Evolutionary conservation across 2,329 filamentous ascomycete species (phyloP), one percentile per base, ranked within the genome.

Genomic region (Diaporthe aspalathi): DNA sequence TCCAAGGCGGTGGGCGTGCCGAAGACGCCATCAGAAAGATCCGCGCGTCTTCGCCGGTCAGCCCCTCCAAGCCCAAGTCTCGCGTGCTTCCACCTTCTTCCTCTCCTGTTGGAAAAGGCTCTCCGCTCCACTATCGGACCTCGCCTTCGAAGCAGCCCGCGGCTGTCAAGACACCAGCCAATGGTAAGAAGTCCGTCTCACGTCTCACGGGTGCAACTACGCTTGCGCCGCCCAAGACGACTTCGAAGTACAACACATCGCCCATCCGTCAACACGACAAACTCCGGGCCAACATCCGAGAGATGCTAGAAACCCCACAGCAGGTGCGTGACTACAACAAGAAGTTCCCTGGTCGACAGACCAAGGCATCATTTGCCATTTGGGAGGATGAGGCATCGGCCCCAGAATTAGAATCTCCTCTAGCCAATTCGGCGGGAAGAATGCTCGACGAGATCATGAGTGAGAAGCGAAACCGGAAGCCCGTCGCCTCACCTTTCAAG

Each of bases 21-120:
- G 96, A 98, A 81, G 95, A 97, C 77, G 96, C 98, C 81, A 98
- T 99, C 84, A 93, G 93, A 56, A 93, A 95, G 50, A 92, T 98
- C 68, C 92, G 96, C 75, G 93, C 93, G 73, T 98, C 95, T 1
- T 97, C 94, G 2, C 95, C 95, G 77, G 95, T 97, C 77, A 98
- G 95, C 78, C 96, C 96, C 5, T 93, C 90, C 63, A 94, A 94
- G 83, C 82, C 84, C 20, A 57, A 66, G 38, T 60, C 65, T 22
- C 69, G 53, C 24, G 69, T 73, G 69, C 66, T 71, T 6, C 72
- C 72, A 22, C 69, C 72, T 22, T 73, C 71, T n/a, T 73, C 71
- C 47, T 73, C 72, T 7, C 72, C 72, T 16, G 35, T 71, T 17
- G 69, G 69, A 45, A 71, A 67, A 49, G 65, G 69, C 56, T 73